Base-by-base conservation (phyloP, 1,284 basidiomycete genomes). In the Ceratobasidium sp. region DNA sequence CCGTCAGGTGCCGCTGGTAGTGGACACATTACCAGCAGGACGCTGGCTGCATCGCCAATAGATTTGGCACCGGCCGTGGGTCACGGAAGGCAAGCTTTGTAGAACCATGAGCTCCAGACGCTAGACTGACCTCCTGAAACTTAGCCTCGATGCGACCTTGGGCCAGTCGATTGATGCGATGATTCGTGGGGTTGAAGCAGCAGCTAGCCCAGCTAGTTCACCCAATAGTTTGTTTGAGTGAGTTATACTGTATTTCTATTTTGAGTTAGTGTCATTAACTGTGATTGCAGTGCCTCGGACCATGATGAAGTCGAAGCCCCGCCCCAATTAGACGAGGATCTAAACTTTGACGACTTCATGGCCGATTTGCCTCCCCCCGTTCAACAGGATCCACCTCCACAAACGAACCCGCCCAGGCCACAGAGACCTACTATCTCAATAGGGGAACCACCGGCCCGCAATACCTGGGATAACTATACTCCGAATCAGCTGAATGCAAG, bases 161-260 rank as follows among this genome's bases (percentile, higher is more conserved):
- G 8, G n/a, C 13, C 52, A 30, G 43, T 38, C 26, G 26, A 43
- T 69, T 13, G 52, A 69, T 18, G 23, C 28, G n/a, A 5, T 69
- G 18, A 41, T 69, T 2, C 30, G 14, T 14, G 50, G 41, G n/a
- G 28, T 69, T 57, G 50, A 52, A 43, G 66, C 66, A 8, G 49
- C 23, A 32, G 30, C 16, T 26, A 38, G 49, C 49, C 5, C 32
- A n/a, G n/a, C 47, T n/a, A 69, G 66, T 21, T 54, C 66, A n/a
- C 38, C 35, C 21, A 43, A 69, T 35, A 69, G 66, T 52, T 54
- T 69, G 21, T 69, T 69, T 28, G 66, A 69, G 66, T 69, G 46
- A n/a, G 66, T 69, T 7, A 8, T n/a, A n/a, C n/a, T n/a, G n/a
- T n/a, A n/a, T 18, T 30, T 26, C 28, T 50, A 26, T 43, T 5